Base-by-base conservation (phyloP, 805 yeast species). In the Pichia paraexigua region DNA sequence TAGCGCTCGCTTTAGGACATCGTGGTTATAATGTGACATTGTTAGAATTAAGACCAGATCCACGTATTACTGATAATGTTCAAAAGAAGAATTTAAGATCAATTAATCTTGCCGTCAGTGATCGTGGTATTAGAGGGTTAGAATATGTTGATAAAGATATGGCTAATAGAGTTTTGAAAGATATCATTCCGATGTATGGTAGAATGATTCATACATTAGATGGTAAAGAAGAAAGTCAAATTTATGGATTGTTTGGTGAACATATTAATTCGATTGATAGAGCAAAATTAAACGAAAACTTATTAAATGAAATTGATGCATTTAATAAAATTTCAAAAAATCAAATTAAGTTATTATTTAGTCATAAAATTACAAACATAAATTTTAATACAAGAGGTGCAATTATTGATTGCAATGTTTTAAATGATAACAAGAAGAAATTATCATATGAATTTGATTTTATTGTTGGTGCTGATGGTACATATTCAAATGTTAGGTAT, bases 21-120 rank as follows among this genome's bases (percentile, higher is more conserved):
- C 74, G 79, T 50, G 96, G 96, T 12, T 85, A 78, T 65, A 53
- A 76, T 1, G 97, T 91, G 21, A 75, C 82, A 0, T 62, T 91
- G 5, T 86, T 78, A 56, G 97, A 91, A 57, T 69, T 79, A 41
- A 75, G 97, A 45, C 64, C 69, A 1, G 96, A 90, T 64, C 88
- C 90, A 18, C 68, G 87, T 57, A 58, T 50, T 27, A 43, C 50
- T 5, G 41, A 47, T 11, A 41, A 52, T 18, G 24, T 6, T 13
- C 20, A 7, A 7, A 32, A 28, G 13, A 54, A 63, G 18, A 68
- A 69, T 41, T 64, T 82, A 35, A 67, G 87, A 53, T 87, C 95
- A 8, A 90, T 91, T 62, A 91, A 91, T 62, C 71, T 91, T 56
- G 97, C 97, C 0, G 85, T 91, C n/a, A 82, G 92, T 46, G 83